A percentile compares a stretch with the other conserved stretches of the same genome.
These are phyloP conservation scores for Penicillium diatomitis DNA, from an alignment of 495 filamentous ascomycete genomes.

Conservation along the genomic window DNA sequence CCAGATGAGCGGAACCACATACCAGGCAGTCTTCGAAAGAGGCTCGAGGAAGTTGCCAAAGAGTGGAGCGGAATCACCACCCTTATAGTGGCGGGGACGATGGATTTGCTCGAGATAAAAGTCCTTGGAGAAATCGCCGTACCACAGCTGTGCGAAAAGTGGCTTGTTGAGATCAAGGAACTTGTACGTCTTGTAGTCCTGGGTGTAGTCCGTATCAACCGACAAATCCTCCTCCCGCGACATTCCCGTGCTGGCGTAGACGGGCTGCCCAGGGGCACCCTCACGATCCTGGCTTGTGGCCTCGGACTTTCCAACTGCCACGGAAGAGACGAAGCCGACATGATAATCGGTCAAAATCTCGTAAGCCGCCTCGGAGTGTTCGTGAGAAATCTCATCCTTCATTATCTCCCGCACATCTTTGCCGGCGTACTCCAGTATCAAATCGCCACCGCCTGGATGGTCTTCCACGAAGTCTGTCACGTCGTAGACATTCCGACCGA, in stretches of 20 bases:
- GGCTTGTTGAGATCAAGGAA: constrained; percentile 88
- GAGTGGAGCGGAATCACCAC: constrained; percentile 81
- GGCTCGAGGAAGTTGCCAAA: constrained; percentile 99
- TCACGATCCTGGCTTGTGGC: constrained; percentile 13
- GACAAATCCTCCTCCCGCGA: constrained; percentile 76
- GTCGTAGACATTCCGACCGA: constrained; percentile 89
- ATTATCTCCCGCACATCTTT: constrained; percentile 80
- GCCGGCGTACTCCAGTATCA: constrained; percentile 84
- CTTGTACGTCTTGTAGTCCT: constrained; percentile 78
- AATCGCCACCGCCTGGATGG: constrained; percentile 83
- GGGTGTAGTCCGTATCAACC: constrained; percentile 65
- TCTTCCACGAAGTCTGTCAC: constrained; percentile 79
- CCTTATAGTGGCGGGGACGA: constrained; percentile 86
- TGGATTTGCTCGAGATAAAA: constrained; percentile 98
- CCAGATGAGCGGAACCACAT: constrained; percentile 78
- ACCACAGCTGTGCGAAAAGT: constrained; percentile 82
- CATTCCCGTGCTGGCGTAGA: constrained; percentile 76
- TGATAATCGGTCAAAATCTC: constrained; percentile 79
- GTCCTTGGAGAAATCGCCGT: constrained; percentile 75
- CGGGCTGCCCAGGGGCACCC: constrained; percentile 33
- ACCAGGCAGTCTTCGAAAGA: constrained; percentile 89
- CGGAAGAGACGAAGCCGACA: constrained; percentile 62
- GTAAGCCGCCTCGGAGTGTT: constrained; percentile 82
- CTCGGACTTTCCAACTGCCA: constrained; percentile 15
- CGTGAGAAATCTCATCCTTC: constrained; percentile 73